Evolutionary conservation across 78 protist species (phyloP).

Genomic region (Cavenderia fasciculata): DNA sequence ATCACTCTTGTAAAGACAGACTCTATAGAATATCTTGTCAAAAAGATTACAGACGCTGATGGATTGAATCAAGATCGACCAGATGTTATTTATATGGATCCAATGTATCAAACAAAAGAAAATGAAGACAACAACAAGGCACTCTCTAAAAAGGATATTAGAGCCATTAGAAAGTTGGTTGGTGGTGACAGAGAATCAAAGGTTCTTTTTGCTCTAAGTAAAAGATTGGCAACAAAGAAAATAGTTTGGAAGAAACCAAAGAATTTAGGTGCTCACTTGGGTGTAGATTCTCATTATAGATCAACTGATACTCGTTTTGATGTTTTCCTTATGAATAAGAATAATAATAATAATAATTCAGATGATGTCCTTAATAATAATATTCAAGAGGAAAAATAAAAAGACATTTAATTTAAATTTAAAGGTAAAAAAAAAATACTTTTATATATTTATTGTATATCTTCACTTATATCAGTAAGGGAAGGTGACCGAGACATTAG

Average conservation of each 20-base stretch:
- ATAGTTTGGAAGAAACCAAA: conserved; percentile 73
- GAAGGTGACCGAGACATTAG: conserved; percentile 69
- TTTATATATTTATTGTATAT: not conserved
- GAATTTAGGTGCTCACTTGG: not conserved
- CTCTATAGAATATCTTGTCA: conserved; percentile 39
- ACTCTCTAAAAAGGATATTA: conserved; percentile 53
- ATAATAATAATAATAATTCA: not conserved
- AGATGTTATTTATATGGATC: conserved; percentile 69
- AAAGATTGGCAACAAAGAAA: conserved; percentile 2
- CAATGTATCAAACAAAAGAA: conserved; percentile 60
- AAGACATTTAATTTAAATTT: no score
- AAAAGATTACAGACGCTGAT: not conserved
- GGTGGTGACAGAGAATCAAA: conserved; percentile 64
- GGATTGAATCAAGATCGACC: not conserved
- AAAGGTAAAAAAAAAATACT: no score
- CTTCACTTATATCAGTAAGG: conserved; percentile 46
- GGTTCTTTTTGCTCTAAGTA: conserved; percentile 36
- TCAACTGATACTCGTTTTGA: conserved; percentile 50
- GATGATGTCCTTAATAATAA: no score
- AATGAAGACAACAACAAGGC: not conserved
- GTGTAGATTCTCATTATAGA: not conserved
- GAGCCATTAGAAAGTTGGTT: conserved; percentile 33
- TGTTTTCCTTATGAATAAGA: not conserved
- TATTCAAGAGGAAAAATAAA: no score
- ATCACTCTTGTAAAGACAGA: conserved; percentile 28